Base-by-base conservation (phyloP, 345 rosid species). In the Euphorbia lathyris region DNA sequence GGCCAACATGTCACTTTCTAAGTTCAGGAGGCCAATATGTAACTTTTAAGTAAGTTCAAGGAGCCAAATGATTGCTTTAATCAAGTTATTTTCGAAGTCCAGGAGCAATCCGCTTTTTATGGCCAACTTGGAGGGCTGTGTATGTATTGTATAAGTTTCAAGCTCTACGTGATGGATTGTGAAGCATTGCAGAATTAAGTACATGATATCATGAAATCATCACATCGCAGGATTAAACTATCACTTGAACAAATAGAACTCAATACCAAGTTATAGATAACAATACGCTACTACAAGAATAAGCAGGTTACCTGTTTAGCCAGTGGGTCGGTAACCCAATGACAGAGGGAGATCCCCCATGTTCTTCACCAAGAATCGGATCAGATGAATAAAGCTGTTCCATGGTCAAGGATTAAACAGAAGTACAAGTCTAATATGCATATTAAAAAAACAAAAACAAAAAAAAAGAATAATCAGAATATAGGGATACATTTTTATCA, bases 251-350 rank as follows among this genome's bases (percentile, higher is more conserved):
- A 19, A n/a, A n/a, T 29, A 6, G 58, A 14, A 72, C n/a, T 14
- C 17, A 55, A n/a, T 29, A 34, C 63, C 7, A 12, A 30, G 34
- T n/a, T 34, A 23, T 40, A 65, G 9, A 22, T 9, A 36, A 13
- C 30, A 8, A 52, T 55, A 17, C 3, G 40, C 9, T 5, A 57
- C 9, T 5, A 57, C 7, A 26, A 16, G 4, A 19, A 25, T 30
- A 25, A 32, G 5, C 7, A 11, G 23, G 17, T 30, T 79, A 90
- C 99, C 97, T 87, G 83, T 81, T 87, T 26, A 84, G 69, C 91
- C 96, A 87, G 58, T 80, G 86, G 48, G 81, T 86, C 29, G 96
- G 88, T 52, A 95, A 73, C 63, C 97, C 97, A 68, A 75, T 80
- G 67, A 86, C 87, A 72, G 88, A 71, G 65, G 27, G 86, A 76